These are phyloP conservation scores for Cladosporium phlei DNA, from an alignment of 2,329 filamentous ascomycete species.

Conservation along the genomic window DNA sequence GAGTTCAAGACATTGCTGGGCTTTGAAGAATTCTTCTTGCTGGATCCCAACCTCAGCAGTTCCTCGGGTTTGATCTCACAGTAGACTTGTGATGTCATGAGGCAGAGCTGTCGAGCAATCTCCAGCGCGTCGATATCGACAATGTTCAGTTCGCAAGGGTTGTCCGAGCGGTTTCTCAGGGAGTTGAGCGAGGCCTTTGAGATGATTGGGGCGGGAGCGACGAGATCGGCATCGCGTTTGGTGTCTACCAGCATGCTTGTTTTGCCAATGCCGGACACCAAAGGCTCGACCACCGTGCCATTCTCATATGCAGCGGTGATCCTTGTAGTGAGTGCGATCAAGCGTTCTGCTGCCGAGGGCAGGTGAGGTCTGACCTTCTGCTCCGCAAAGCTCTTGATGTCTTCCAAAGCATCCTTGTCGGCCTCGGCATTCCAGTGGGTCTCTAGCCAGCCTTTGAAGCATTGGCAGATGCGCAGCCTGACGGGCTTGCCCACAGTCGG, in stretches of 20 bases:
- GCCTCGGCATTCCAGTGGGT: slow-evolving; percentile 85
- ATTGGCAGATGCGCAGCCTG: slow-evolving; percentile 86
- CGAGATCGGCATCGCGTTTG: slow-evolving; percentile 34
- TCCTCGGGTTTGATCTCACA: slow-evolving; percentile 90
- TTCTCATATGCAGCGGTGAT: slow-evolving; percentile 59
- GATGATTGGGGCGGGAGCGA: slow-evolving; percentile 62
- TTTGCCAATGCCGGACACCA: slow-evolving; percentile 87
- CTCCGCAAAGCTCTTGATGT: slow-evolving; percentile 77
- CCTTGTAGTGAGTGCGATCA: slow-evolving; percentile 73
- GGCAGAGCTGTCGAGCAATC: slow-evolving; percentile 82
- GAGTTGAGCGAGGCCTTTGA: slow-evolving; percentile 71
- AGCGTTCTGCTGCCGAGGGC: slow-evolving; percentile 72
- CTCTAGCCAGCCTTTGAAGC: slow-evolving; percentile 96
- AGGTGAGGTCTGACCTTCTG: slow-evolving; percentile 63
- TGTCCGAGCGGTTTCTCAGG: slow-evolving; percentile 69
- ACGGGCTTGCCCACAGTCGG: slow-evolving; percentile 73
- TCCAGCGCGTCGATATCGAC: slow-evolving; percentile 90
- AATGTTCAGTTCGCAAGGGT: slow-evolving; percentile 66
- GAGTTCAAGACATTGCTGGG: slow-evolving; percentile 90
- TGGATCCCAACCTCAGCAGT: slow-evolving; percentile 87
- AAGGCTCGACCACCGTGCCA: slow-evolving; percentile 27
- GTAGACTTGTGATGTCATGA: slow-evolving; percentile 88
- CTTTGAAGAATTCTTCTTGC: slow-evolving; percentile 69
- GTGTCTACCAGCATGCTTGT: slow-evolving; percentile 69
- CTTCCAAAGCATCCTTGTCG: slow-evolving; percentile 68